Evolutionary conservation across 139 green algal species (phyloP).

Genomic region (Haematococcus lacustris): DNA sequence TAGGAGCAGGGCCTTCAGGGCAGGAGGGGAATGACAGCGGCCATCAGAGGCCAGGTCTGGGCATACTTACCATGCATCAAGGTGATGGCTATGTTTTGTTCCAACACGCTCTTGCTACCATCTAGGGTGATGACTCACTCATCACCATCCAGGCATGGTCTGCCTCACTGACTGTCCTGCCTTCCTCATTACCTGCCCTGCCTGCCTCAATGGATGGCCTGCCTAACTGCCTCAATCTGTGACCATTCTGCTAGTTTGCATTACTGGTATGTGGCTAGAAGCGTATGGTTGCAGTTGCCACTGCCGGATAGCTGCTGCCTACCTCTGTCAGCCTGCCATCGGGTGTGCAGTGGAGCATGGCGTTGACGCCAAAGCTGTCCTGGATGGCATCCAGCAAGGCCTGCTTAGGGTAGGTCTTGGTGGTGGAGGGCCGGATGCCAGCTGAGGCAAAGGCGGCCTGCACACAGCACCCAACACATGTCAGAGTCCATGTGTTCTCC

Average conservation of each 20-base stretch:
- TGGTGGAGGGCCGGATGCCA: conserved; percentile 25
- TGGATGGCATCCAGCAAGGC: conserved; percentile 30
- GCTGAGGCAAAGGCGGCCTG: conserved; percentile 23
- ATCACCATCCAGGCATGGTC: too few relatives aligned
- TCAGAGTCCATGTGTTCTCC: too few relatives aligned
- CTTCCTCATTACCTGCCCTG: neutral
- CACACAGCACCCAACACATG: neutral
- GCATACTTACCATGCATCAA: too few relatives aligned
- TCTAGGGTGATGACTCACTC: too few relatives aligned
- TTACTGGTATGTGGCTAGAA: too few relatives aligned
- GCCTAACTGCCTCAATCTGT: neutral
- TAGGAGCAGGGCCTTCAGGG: too few relatives aligned
- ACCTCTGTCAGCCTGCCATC: conserved; percentile 47
- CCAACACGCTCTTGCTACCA: too few relatives aligned
- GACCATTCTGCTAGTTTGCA: neutral
- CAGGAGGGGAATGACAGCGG: neutral
- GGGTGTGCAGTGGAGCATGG: conserved; percentile 32
- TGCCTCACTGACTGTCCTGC: neutral
- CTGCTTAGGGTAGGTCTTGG: conserved; percentile 9
- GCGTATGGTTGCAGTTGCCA: too few relatives aligned
- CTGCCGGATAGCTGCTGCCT: conserved; percentile 3
- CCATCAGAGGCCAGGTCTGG: too few relatives aligned
- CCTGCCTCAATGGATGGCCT: neutral
- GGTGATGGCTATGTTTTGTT: too few relatives aligned
- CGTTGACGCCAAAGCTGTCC: conserved; percentile 26